A percentile compares a stretch with the other conserved stretches of the same genome.
phyloP scores from a whole-genome alignment of 495 filamentous ascomycete genomes.

The Diplogelasinospora grovesii region DNA sequence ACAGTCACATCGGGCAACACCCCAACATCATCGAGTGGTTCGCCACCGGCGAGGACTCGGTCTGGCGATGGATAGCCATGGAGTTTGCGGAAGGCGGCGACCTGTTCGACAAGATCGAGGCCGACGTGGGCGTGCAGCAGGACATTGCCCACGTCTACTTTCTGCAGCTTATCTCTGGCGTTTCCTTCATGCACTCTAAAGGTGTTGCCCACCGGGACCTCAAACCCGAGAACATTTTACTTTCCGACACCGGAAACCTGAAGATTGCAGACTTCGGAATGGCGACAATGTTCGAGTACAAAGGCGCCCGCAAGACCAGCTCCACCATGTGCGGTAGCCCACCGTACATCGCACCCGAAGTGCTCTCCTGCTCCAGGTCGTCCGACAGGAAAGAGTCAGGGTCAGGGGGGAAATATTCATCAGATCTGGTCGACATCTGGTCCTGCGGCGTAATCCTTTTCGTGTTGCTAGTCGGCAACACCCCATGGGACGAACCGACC shows the following conservation, averaged over 20 bases:
- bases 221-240: constrained; percentile 84
- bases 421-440: constrained; percentile 90
- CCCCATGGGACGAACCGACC: constrained; percentile 94
- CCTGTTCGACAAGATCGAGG: constrained; percentile 98
- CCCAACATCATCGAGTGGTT: constrained; percentile 91
- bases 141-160: constrained; percentile 97
- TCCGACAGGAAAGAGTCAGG: constrained; percentile 36
- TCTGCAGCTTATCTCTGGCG: constrained; percentile 79
- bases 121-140: constrained; percentile 84
- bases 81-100: constrained; percentile 94
- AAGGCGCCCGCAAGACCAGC: constrained; percentile 70
- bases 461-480: constrained; percentile 91
- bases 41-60: constrained; percentile 71
- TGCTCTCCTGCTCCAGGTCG: constrained; percentile 51
- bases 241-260: constrained; percentile 75
- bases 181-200: constrained; percentile 91
- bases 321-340: constrained; percentile 91
- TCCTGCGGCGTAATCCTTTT: constrained; percentile 95
- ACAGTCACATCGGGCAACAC: constrained; percentile 80
- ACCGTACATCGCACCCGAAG: constrained; percentile 94
- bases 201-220: constrained; percentile 85
- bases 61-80: constrained; percentile 99
- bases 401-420: constrained; percentile 64
- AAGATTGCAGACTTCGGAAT: constrained; percentile 98
- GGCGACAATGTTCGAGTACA: constrained; percentile 85